Percentiles rank a stretch among this genome's conserved stretches.
These are phyloP conservation scores for Yamadazyma scolyti DNA, from an alignment of 805 yeast species.

Conservation along the genomic window DNA sequence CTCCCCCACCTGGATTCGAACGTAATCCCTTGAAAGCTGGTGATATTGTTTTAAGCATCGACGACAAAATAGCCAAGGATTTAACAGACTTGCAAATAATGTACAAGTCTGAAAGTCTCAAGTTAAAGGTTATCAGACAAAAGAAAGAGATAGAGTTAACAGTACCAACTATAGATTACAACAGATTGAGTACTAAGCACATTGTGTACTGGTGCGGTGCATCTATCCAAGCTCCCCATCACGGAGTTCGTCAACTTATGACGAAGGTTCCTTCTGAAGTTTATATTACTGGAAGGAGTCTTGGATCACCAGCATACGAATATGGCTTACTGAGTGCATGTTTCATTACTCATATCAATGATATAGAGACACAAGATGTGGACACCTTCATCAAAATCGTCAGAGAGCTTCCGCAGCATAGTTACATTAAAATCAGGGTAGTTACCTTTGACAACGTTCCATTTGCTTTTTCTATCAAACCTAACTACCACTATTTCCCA, in stretches of 20 bases:
- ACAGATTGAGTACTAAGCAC: conserved; percentile 56
- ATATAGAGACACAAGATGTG: conserved; percentile 63
- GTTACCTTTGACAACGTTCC: conserved; percentile 87
- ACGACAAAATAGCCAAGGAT: conserved; percentile 60
- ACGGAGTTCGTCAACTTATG: conserved; percentile 84
- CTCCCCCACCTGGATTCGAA: conserved; percentile 28
- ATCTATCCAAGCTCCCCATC: conserved; percentile 83
- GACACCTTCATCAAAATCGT: conserved; percentile 65
- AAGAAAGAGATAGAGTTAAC: conserved; percentile 57
- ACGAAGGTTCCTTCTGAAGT: conserved; percentile 74
- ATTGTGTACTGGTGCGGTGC: conserved; percentile 83
- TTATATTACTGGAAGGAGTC: conserved; percentile 70
- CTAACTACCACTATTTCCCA: conserved; percentile 86
- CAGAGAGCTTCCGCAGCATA: conserved; percentile 68
- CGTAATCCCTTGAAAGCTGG: conserved; percentile 50
- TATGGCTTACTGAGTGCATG: conserved; percentile 76
- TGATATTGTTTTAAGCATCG: conserved; percentile 71
- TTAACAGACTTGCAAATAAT: conserved; percentile 62
- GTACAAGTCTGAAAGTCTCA: conserved; percentile 39
- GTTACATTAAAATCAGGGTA: conserved; percentile 75
- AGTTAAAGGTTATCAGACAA: conserved; percentile 68
- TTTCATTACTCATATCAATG: conserved; percentile 88
- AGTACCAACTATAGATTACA: conserved; percentile 64
- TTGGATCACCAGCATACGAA: conserved; percentile 85
- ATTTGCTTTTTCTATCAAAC: conserved; percentile 78